phyloP scores from a whole-genome alignment of 1,284 basidiomycete species.

The Cerrena zonata region DNA sequence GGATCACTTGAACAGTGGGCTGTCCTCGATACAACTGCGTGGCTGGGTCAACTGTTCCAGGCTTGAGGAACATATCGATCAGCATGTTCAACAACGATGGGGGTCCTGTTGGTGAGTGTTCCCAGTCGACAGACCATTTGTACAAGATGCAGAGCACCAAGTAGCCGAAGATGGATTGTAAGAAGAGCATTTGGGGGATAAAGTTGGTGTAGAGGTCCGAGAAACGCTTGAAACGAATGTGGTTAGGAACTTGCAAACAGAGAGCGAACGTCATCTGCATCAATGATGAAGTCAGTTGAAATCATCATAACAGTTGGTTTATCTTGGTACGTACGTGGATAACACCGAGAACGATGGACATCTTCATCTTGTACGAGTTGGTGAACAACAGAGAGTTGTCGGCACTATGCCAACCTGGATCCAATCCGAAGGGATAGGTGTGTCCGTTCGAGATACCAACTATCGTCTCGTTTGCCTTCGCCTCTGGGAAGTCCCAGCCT shows the following conservation, averaged over 20 bases:
- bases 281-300: not conserved
- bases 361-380: slow-evolving; percentile 99
- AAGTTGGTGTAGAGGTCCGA: slow-evolving; percentile 91
- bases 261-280: slow-evolving; percentile 94
- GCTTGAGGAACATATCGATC: slow-evolving; percentile 89
- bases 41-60: slow-evolving; percentile 69
- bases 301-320: not conserved
- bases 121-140: slow-evolving; percentile 97
- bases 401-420: slow-evolving; percentile 92
- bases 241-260: slow-evolving; percentile 92
- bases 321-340: slow-evolving; percentile 69
- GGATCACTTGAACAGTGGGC: slow-evolving; percentile 74
- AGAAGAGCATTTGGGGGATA: slow-evolving; percentile 93
- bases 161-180: slow-evolving; percentile 97
- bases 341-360: slow-evolving; percentile 95
- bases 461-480: slow-evolving; percentile 40
- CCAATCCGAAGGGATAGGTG: slow-evolving; percentile 89
- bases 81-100: slow-evolving; percentile 94
- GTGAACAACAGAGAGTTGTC: slow-evolving; percentile 92
- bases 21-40: slow-evolving; percentile 85
- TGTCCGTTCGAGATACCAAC: slow-evolving; percentile 56
- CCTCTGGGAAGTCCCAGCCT: slow-evolving; percentile 78
- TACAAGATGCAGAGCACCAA: slow-evolving; percentile 91
- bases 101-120: slow-evolving; percentile 61
- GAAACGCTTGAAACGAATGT: slow-evolving; percentile 84